Conservation (phyloP, 2,329 filamentous ascomycete species). For the Cercospora beticola region DNA sequence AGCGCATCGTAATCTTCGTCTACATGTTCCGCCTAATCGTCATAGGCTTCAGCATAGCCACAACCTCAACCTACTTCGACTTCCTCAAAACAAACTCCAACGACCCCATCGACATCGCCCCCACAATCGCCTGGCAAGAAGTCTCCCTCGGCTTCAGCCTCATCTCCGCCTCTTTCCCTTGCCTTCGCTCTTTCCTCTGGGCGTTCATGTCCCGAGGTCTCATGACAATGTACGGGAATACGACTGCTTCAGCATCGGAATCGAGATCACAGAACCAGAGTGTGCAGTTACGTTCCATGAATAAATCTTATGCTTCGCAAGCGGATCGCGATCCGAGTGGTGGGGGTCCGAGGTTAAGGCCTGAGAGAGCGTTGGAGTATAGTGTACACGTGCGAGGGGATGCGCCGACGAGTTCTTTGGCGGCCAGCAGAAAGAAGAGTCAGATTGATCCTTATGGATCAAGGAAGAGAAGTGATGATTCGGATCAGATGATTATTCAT, state of each 20-base stretch:
- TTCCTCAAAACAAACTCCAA: slow-evolving; percentile 19
- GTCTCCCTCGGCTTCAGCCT: slow-evolving; percentile 29
- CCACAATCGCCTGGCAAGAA: slow-evolving; percentile 28
- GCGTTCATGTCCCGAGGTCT: slow-evolving; percentile 28
- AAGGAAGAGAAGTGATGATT: slow-evolving; percentile 22
- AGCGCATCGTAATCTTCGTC: slow-evolving; percentile 27
- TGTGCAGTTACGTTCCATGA: slow-evolving; percentile 22
- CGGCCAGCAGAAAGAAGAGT: background rate
- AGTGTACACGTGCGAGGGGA: slow-evolving; percentile 9
- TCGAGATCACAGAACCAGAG: slow-evolving; percentile 15
- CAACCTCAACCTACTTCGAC: slow-evolving; percentile 26
- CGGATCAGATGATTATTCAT: slow-evolving; percentile 25
- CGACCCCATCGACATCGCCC: slow-evolving; percentile 26
- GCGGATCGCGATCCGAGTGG: background rate
- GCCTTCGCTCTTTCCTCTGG: slow-evolving; percentile 29
- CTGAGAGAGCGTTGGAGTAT: slow-evolving; percentile 6
- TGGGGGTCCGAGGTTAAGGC: background rate
- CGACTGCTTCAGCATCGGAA: slow-evolving; percentile 16
- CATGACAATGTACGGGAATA: slow-evolving; percentile 30
- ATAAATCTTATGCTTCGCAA: slow-evolving; percentile 15
- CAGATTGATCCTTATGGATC: background rate
- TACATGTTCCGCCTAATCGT: slow-evolving; percentile 26
- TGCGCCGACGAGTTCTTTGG: background rate
- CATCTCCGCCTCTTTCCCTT: slow-evolving; percentile 31
- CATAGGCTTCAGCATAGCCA: slow-evolving; percentile 22